Conservation (phyloP, 345 rosid species). For the Salix caprea region DNA sequence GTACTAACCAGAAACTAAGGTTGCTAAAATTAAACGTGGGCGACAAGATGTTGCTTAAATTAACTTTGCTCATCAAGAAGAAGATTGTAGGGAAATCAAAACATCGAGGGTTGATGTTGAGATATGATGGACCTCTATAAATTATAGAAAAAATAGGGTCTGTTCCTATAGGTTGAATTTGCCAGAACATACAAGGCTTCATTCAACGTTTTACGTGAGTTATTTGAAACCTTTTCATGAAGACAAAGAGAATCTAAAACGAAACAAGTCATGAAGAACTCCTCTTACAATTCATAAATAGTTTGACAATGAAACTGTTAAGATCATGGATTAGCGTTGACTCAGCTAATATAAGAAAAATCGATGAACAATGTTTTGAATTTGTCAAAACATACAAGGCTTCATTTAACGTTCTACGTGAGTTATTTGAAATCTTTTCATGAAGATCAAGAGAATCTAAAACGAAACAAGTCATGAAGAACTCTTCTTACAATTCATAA, state of each 20-base stretch:
- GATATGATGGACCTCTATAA: neutral
- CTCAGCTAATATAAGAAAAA: neutral
- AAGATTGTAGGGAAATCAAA: neutral
- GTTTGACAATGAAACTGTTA: neutral
- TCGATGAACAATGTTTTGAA: neutral
- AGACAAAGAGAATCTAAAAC: too few relatives aligned
- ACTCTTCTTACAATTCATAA: neutral
- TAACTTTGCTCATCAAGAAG: too few relatives aligned
- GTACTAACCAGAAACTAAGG: too few relatives aligned
- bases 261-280: neutral
- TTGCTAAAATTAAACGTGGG: too few relatives aligned
- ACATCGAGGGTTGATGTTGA: neutral
- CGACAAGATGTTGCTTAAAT: too few relatives aligned
- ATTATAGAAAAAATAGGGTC: too few relatives aligned
- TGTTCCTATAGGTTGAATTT: neutral
- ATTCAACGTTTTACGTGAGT: neutral
- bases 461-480: too few relatives aligned
- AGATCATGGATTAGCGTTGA: neutral
- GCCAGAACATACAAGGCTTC: neutral
- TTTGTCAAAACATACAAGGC: rapidly evolving
- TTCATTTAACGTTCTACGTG: neutral
- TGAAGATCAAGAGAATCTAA: too few relatives aligned
- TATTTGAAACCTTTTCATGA: too few relatives aligned
- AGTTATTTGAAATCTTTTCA: too few relatives aligned
- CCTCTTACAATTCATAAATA: neutral